Conservation (phyloP, 1,284 basidiomycete genomes). For the Sporisorium iseilematis-ciliati region DNA sequence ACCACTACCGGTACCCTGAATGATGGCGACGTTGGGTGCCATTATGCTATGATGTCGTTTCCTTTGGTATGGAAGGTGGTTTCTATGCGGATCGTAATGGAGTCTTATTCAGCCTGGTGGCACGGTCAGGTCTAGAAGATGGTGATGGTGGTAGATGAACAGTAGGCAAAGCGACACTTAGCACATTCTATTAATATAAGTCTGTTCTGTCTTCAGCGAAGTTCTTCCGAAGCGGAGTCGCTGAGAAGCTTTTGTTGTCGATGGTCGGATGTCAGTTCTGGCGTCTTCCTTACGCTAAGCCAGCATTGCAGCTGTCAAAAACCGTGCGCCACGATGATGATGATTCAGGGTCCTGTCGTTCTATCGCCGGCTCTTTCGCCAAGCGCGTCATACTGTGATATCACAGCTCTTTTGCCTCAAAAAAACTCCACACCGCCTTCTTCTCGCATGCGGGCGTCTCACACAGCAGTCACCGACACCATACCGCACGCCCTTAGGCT, state of each 20-base stretch:
- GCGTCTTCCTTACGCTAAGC: constrained; percentile 32
- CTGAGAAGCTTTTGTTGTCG: neutral
- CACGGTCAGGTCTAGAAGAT: neutral
- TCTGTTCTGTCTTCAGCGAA: neutral
- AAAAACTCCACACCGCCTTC: constrained; percentile 31
- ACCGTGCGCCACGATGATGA: neutral
- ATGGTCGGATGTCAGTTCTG: neutral
- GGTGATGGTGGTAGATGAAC: neutral
- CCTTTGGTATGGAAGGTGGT: neutral
- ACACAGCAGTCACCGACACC: neutral
- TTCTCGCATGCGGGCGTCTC: neutral
- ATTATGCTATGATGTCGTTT: constrained; percentile 10
- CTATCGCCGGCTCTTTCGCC: neutral
- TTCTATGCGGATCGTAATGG: neutral
- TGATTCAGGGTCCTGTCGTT: constrained; percentile 36
- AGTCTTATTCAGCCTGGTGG: neutral
- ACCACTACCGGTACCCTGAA: constrained; percentile 59
- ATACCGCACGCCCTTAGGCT: neutral
- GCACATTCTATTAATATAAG: neutral
- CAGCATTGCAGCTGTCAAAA: constrained; percentile 41
- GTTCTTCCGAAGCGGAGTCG: neutral
- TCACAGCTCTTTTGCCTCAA: constrained; percentile 10
- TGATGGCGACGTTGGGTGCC: constrained; percentile 60
- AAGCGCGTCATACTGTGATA: constrained; percentile 45
- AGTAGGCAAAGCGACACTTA: neutral